These are phyloP conservation scores for Pyrenophora seminiperda DNA, from an alignment of 2,329 filamentous ascomycete genomes.

Conservation along the genomic window DNA sequence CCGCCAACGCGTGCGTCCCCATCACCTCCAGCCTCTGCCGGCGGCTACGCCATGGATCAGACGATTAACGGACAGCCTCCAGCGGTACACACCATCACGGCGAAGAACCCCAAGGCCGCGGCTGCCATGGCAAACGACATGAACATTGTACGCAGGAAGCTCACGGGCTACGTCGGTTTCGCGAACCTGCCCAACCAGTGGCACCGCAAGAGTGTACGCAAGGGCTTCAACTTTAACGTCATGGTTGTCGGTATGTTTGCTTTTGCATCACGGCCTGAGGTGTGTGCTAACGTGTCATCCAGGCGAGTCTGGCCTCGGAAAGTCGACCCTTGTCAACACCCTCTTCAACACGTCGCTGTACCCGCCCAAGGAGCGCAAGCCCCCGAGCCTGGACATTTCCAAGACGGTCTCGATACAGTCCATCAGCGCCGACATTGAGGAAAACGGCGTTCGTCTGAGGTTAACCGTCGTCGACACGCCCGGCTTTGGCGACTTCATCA, in stretches of 20 bases:
- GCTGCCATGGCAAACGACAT: constrained; percentile 60
- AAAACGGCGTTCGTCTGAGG: constrained; percentile 94
- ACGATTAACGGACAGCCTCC: constrained; percentile 58
- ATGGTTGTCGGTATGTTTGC: constrained; percentile 94
- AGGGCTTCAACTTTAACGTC: constrained; percentile 99
- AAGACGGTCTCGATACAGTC: constrained; percentile 69
- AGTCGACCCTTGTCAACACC: constrained; percentile 98
- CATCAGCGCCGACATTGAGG: constrained; percentile 75
- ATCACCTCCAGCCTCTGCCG: constrained; percentile 52
- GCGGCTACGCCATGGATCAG: constrained; percentile 63
- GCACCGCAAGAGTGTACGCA: constrained; percentile 99
- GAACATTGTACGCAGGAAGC: constrained; percentile 97
- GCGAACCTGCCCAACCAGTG: constrained; percentile 99
- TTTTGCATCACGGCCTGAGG: neutral
- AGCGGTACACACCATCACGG: constrained; percentile 64
- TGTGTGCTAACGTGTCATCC: constrained; percentile 23
- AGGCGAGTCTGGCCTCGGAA: constrained; percentile 99
- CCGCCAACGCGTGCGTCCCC: constrained; percentile 55
- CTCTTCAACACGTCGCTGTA: constrained; percentile 99
- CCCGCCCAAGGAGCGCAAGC: constrained; percentile 97
- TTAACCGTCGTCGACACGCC: constrained; percentile 97
- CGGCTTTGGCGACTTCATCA: constrained; percentile 98
- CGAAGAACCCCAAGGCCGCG: constrained; percentile 66
- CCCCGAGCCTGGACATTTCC: constrained; percentile 94
- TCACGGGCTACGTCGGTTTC: constrained; percentile 98